phyloP scores from a whole-genome alignment of 805 yeast species.

The Pichia rugopelliculosa region DNA sequence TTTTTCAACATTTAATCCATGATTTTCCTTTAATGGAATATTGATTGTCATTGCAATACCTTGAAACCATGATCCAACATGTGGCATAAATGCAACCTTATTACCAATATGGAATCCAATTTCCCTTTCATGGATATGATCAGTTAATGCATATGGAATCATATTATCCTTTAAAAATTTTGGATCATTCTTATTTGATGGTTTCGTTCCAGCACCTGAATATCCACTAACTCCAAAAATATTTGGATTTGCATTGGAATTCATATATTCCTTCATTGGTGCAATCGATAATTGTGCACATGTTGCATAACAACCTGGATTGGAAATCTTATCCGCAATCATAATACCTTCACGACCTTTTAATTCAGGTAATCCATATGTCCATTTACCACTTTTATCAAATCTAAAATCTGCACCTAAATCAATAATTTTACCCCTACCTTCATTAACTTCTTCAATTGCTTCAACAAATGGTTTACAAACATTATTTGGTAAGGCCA shows the following conservation, averaged over 20 bases:
- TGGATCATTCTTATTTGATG: constrained; percentile 90
- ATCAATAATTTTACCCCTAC: constrained; percentile 79
- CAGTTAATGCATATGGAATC: constrained; percentile 92
- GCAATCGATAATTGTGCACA: constrained; percentile 91
- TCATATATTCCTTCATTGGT: constrained; percentile 58
- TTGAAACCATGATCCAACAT: constrained; percentile 99
- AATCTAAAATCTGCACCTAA: constrained; percentile 95
- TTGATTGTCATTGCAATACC: constrained; percentile 91
- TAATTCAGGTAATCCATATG: constrained; percentile 92
- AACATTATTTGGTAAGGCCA: constrained; percentile 98
- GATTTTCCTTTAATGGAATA: constrained; percentile 67
- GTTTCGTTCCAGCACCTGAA: constrained; percentile 99
- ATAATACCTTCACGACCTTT: constrained; percentile 60
- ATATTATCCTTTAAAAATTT: constrained; percentile 69
- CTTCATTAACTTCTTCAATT: constrained; percentile 52
- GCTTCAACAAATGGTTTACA: constrained; percentile 84
- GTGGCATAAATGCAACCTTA: constrained; percentile 87
- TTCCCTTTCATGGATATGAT: constrained; percentile 95
- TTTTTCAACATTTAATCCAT: constrained; percentile 62
- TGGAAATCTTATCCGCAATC: constrained; percentile 73
- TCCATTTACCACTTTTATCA: constrained; percentile 83
- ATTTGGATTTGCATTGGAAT: constrained; percentile 62
- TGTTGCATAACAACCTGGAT: constrained; percentile 99
- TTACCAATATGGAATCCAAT: constrained; percentile 73
- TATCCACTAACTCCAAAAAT: constrained; percentile 96